Conservation (phyloP, 225 moss, liverwort and hornwort species). For the Pleurozium schreberi region DNA sequence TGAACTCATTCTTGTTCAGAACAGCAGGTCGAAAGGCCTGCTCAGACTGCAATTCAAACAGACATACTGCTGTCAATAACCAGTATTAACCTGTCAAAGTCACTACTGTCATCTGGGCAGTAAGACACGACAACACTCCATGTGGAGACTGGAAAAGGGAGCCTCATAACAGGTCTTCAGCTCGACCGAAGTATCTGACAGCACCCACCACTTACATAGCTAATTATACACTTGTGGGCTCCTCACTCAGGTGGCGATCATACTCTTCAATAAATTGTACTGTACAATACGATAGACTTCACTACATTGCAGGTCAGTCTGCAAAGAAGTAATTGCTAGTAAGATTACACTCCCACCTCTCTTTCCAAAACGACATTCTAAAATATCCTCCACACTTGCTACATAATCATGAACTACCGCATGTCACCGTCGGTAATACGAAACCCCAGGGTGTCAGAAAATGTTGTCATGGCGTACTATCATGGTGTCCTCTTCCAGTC, state of each 20-base stretch:
- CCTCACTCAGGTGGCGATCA: background rate
- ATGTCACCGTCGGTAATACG: background rate
- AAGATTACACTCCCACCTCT: background rate
- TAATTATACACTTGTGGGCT: background rate
- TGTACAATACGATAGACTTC: slow-evolving; percentile 7
- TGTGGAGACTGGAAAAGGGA: slow-evolving; percentile 7
- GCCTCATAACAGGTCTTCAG: background rate
- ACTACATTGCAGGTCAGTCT: background rate
- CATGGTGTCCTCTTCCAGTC: background rate
- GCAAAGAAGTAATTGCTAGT: background rate
- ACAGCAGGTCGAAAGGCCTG: background rate
- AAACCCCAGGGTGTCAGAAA: background rate
- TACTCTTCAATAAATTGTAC: slow-evolving; percentile 7
- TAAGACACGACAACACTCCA: slow-evolving; percentile 4
- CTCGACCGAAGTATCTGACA: background rate
- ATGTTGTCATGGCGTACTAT: background rate
- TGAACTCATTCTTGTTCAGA: background rate
- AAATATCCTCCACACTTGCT: background rate
- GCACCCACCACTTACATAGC: background rate
- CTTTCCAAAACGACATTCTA: background rate
- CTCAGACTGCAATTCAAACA: background rate
- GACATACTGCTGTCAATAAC: background rate
- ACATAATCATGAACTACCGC: background rate
- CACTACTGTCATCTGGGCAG: background rate
- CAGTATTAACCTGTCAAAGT: background rate